Percentiles rank a stretch among this genome's conserved stretches.
phyloP scores from a whole-genome alignment of 352 stramenopile genomes.

The Pythium brassicae region DNA sequence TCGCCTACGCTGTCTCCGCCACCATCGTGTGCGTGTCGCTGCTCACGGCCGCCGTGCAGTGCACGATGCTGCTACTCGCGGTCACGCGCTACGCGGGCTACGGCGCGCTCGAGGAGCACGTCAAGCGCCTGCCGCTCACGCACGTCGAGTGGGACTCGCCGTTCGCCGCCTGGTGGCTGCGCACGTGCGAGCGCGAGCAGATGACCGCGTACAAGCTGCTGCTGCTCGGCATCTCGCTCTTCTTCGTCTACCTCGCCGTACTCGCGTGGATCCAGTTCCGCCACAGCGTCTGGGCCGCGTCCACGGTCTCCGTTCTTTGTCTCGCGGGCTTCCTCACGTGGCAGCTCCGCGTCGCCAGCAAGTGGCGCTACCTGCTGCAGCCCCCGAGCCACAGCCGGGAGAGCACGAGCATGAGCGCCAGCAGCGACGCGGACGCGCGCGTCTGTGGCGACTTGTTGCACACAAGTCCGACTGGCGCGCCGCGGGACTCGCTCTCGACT shows the following conservation, averaged over 20 bases:
- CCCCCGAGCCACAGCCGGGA: constrained; percentile 17
- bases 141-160: constrained; percentile 50
- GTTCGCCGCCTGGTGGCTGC: constrained; percentile 67
- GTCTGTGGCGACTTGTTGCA: too few species aligned
- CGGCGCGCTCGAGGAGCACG: constrained; percentile 38
- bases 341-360: constrained; percentile 68
- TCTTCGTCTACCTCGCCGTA: constrained; percentile 62
- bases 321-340: constrained; percentile 47
- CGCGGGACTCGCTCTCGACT: too few species aligned
- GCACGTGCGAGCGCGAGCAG: constrained; percentile 62
- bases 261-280: constrained; percentile 75
- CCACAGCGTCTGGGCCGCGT: constrained; percentile 28
- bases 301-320: constrained; percentile 43
- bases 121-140: constrained; percentile 38
- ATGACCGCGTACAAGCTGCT: constrained; percentile 73
- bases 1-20: constrained; percentile 39
- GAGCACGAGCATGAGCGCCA: not conserved
- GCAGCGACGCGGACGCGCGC: constrained; percentile 1
- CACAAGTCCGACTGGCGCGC: too few species aligned
- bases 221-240: constrained; percentile 55
- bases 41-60: constrained; percentile 60
- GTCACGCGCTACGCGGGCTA: constrained; percentile 61
- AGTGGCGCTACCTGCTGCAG: constrained; percentile 69
- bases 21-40: constrained; percentile 53
- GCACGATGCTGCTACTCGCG: constrained; percentile 58